Conservation (phyloP, 306 rosid genomes). For the Castanea mollissima region DNA sequence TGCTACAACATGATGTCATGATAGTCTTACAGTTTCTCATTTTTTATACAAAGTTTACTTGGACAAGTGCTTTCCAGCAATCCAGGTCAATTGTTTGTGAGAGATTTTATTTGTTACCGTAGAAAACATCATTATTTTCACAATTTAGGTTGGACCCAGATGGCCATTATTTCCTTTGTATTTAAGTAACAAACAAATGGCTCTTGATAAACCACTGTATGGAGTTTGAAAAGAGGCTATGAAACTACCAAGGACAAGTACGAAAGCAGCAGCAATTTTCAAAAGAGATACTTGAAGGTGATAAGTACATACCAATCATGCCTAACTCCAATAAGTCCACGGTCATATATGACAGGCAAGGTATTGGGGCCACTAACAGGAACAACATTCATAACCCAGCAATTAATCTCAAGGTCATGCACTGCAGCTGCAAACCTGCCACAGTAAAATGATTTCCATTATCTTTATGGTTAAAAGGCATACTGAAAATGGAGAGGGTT, state of each 20-base stretch:
- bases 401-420: slow-evolving; percentile 47
- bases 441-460: slow-evolving; percentile 26
- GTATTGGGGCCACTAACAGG: slow-evolving; percentile 76
- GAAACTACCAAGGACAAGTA: slow-evolving; percentile 7
- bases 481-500: background rate
- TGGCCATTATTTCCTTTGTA: background rate
- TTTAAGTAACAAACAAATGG: background rate
- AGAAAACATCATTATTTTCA: background rate
- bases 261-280: background rate
- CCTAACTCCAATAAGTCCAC: slow-evolving; percentile 81
- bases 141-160: background rate
- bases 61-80: background rate
- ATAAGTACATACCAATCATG: slow-evolving; percentile 78
- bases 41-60: background rate
- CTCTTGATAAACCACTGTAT: background rate
- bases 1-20: background rate
- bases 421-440: slow-evolving; percentile 86
- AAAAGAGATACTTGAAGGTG: slow-evolving; percentile 3
- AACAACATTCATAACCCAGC: slow-evolving; percentile 91
- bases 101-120: background rate
- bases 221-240: background rate
- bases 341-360: slow-evolving; percentile 82
- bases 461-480: slow-evolving; percentile 1
- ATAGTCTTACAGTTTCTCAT: background rate
- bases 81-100: background rate